These are phyloP conservation scores for Stipa capillata DNA, from an alignment of 176 grass and related monocot genomes.

Conservation along the genomic window DNA sequence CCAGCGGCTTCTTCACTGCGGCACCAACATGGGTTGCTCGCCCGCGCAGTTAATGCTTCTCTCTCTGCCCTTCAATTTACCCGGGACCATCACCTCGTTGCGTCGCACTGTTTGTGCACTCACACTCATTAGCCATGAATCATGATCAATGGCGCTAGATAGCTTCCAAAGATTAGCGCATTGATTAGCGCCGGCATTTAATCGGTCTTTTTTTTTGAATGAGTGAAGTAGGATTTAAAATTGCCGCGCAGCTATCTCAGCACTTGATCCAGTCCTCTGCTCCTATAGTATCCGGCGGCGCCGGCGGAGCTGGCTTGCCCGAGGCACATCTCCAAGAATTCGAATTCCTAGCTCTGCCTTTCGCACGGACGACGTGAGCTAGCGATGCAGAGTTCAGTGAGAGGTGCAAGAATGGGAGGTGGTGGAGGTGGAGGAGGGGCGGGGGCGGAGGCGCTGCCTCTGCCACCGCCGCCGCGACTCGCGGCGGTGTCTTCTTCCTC, in stretches of 20 bases:
- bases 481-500: neutral
- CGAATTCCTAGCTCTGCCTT: too few species aligned
- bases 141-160: neutral
- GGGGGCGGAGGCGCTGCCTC: neutral
- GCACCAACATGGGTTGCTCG: constrained; percentile 51
- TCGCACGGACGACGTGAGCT: too few species aligned
- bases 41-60: constrained; percentile 34
- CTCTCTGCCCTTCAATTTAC: neutral
- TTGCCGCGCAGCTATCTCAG: neutral
- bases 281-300: neutral
- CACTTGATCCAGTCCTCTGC: neutral
- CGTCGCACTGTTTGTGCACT: neutral
- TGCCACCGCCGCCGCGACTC: constrained; percentile 34
- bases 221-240: neutral
- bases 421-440: neutral
- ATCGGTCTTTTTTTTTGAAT: neutral
- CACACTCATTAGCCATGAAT: too few species aligned
- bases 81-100: neutral
- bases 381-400: constrained; percentile 27
- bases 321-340: constrained; percentile 19
- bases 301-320: neutral
- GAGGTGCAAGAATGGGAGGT: too few species aligned
- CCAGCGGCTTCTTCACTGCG: constrained; percentile 4
- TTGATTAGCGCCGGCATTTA: neutral
- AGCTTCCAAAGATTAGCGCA: constrained; percentile 8